These are phyloP conservation scores for Rhodotorula sp. DNA, from an alignment of 1,284 basidiomycete species.

Conservation along the genomic window DNA sequence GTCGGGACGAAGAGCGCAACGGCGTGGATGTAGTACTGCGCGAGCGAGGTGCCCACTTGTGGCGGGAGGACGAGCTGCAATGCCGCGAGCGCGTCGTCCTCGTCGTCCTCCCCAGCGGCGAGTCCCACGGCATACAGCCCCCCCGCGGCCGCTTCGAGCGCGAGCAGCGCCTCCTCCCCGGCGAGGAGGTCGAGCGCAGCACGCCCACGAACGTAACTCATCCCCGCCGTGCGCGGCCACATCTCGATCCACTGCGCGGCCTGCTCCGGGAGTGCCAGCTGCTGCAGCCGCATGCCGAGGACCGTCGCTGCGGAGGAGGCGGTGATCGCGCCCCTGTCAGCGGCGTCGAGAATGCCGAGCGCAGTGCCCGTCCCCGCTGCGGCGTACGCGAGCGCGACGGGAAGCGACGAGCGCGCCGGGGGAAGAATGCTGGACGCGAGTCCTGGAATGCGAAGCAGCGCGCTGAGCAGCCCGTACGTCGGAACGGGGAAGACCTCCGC, in stretches of 20 bases:
- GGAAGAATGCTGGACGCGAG: constrained; percentile 10
- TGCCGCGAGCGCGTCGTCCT: constrained; percentile 5
- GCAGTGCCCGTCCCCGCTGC: constrained; percentile 23
- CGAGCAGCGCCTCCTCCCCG: constrained; percentile 68
- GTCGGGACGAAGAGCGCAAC: constrained; percentile 70
- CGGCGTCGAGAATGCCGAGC: constrained; percentile 62
- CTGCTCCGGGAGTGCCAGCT: constrained; percentile 65
- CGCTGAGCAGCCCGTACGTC: constrained; percentile 26
- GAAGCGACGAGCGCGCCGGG: constrained; percentile 18
- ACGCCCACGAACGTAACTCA: constrained; percentile 70
- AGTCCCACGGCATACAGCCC: constrained; percentile 62
- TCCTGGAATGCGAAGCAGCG: constrained; percentile 19
- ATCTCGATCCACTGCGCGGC: constrained; percentile 68
- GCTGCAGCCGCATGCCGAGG: constrained; percentile 69
- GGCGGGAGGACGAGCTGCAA: constrained; percentile 19
- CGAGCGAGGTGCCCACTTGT: constrained; percentile 10
- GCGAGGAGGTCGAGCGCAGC: constrained; percentile 70
- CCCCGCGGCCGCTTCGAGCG: constrained; percentile 74
- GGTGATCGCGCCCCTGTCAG: not conserved
- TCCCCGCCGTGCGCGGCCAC: constrained; percentile 73
- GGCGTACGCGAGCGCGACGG: constrained; percentile 23
- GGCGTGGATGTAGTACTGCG: constrained; percentile 70
- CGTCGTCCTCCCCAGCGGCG: not conserved
- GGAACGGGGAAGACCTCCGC: constrained; percentile 21
- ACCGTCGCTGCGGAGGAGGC: constrained; percentile 35